Base-by-base conservation (phyloP, 1,139 yeast species). In the Lodderomyces metapsilosis region DNA sequence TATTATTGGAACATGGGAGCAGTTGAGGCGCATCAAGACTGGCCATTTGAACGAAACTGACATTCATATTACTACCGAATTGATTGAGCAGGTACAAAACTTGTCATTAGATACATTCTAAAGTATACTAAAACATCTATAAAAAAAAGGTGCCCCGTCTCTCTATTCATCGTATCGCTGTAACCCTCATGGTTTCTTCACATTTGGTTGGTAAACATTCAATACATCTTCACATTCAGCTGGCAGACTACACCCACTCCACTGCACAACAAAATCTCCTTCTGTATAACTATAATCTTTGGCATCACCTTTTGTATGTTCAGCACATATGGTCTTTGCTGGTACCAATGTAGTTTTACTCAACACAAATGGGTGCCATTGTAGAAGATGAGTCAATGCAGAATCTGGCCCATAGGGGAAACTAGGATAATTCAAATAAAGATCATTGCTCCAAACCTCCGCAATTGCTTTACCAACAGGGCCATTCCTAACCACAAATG, bases 301-400 rank as follows among this genome's bases (percentile, higher is more conserved):
- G 7, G 18, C 35, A 20, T 15, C 13, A 6, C n/a, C 12, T 13
- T 25, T 15, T 8, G 27, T 7, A 45, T 65, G 67, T 34, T 52
- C 51, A 4, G 76, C 64, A 36, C 65, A 57, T 15, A 72, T 67
- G 10, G 72, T 62, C 47, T 71, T 68, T 7, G 74, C 54, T n/a
- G 88, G 87, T 0, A 92, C 76, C 10, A 91, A 62, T 0, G 88
- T 85, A 4, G 94, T 72, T 53, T 80, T 84, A 42, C 85, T 75
- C 51, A 91, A 71, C 32, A 84, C 66, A 38, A 76, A 78, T 10
- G 96, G 95, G 59, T 92, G 98, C 98, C 98, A 92, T 61, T 88
- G 96, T 49, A 89, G 68, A 30, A 88, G 70, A 59, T 92, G 98
- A 18, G 88, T 79, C 40, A 91, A 59, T 0, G 94, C 88, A 10